Evolutionary conservation across 805 yeast species (phyloP).

Genomic region (Wickerhamiella galacta): DNA sequence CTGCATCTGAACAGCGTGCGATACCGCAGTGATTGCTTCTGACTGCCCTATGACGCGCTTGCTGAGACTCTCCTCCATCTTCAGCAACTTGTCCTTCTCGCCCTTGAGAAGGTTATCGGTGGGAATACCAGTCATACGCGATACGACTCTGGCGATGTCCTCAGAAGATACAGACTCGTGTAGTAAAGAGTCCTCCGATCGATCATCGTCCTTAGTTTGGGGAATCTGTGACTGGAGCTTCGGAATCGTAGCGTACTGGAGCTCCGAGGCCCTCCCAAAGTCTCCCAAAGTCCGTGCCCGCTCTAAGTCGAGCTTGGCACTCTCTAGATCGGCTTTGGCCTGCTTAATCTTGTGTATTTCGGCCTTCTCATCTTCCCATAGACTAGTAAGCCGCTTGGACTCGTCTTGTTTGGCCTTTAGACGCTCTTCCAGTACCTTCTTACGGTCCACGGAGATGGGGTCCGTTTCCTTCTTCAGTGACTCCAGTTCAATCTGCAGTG

Average conservation of each 20-base stretch:
- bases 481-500: conserved; percentile 87
- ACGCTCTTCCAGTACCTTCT: conserved; percentile 53
- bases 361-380: conserved; percentile 74
- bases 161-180: conserved; percentile 91
- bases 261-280: conserved; percentile 74
- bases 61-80: conserved; percentile 68
- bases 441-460: conserved; percentile 62
- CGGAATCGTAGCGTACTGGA: conserved; percentile 80
- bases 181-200: conserved; percentile 25
- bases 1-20: conserved; percentile 90
- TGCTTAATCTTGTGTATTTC: conserved; percentile 62
- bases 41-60: conserved; percentile 87
- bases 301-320: conserved; percentile 69
- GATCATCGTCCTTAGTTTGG: conserved; percentile 22
- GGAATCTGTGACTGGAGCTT: conserved; percentile 49
- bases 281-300: conserved; percentile 70
- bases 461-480: conserved; percentile 88
- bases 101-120: conserved; percentile 81
- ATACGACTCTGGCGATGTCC: conserved; percentile 82
- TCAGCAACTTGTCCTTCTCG: conserved; percentile 76
- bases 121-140: conserved; percentile 93
- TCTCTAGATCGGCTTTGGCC: conserved; percentile 70
- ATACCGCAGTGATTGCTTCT: conserved; percentile 75
- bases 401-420: conserved; percentile 48
- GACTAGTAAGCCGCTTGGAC: conserved; percentile 48